Evolutionary conservation across 257 asterid species (phyloP), one percentile per base, ranked within the genome.

Genomic region (Capsicum chinense): DNA sequence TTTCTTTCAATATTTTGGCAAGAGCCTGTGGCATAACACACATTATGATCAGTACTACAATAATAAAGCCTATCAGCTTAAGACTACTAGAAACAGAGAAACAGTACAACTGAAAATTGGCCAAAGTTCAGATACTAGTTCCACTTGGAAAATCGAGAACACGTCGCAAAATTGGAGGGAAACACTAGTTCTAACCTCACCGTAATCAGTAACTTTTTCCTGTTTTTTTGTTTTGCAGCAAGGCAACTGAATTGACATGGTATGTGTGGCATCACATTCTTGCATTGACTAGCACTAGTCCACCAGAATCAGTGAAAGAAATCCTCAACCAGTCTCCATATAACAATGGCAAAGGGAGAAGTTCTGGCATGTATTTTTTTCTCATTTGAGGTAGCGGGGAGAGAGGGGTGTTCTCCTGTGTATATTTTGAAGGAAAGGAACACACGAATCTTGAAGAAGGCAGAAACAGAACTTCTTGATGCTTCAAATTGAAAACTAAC

Each of bases 1-100:
- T 95, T 81, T 93, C 97, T 88, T 93, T 97, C 90, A 97, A 86
- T 84, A 91, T 84, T 84, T 88, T 87, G 83, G 95, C 88, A 68
- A 97, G 99, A 87, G 93, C 97, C 99, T 93, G 94, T 82, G 39
- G 79, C 63, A 79, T 83, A 58, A 83, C 52, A 39, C 35, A 86
- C 64, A 83, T 60, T 60, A 79, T 85, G 82, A 52, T 79, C 42
- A 86, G 10, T 10, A 58, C 71, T 74, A 63, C 13, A 57, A 60
- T 10, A 66, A 37, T 52, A 68, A 64, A 69, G 47, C 62, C 73
- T 83, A 44, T 47, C 68, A 82, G 52, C 60, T 63, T 21, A 52
- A 21, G 62, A 54, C 81, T 76, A 76, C 80, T 13, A 76, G 62
- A 52, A 33, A 52, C 62, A 76, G 12, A 76, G 47, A 50, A 11